Evolutionary conservation across 306 rosid genomes (phyloP).

Genomic region (Quercus variabilis): DNA sequence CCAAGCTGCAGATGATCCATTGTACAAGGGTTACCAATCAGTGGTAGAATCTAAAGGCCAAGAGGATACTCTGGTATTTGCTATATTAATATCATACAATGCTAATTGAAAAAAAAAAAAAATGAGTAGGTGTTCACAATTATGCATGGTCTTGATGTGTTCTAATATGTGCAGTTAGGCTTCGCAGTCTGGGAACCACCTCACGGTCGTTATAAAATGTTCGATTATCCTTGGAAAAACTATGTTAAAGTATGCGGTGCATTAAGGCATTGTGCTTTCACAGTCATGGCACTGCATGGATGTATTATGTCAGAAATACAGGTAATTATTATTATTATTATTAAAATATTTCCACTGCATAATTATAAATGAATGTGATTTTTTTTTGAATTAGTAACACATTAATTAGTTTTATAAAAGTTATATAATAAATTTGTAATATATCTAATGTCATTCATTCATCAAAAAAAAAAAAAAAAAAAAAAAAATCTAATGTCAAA

Average conservation of each 20-base stretch:
- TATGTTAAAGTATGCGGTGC: slow-evolving; percentile 62
- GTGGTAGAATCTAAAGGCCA: slow-evolving; percentile 62
- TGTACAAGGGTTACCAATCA: slow-evolving; percentile 62
- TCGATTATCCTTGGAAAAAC: slow-evolving; percentile 69
- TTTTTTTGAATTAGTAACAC: no score
- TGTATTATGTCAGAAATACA: slow-evolving; percentile 79
- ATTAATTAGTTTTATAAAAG: no score
- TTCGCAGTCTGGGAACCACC: slow-evolving; percentile 86
- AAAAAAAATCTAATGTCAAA: neutral
- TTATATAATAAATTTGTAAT: no score
- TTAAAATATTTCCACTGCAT: no score
- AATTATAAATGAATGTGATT: no score
- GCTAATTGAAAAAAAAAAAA: neutral
- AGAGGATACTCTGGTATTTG: slow-evolving; percentile 67
- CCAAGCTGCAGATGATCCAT: slow-evolving; percentile 73
- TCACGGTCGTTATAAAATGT: slow-evolving; percentile 60
- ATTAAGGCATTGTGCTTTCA: slow-evolving; percentile 70
- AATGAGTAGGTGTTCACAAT: neutral
- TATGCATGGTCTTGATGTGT: neutral
- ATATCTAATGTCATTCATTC: no score
- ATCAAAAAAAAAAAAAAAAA: no score
- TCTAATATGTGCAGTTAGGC: slow-evolving; percentile 40
- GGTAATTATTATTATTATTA: slow-evolving; percentile 24
- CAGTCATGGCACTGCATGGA: slow-evolving; percentile 84
- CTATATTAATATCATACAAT: neutral